These are phyloP conservation scores for Solanum etuberosum DNA, from an alignment of 257 asterid genomes.

Conservation along the genomic window DNA sequence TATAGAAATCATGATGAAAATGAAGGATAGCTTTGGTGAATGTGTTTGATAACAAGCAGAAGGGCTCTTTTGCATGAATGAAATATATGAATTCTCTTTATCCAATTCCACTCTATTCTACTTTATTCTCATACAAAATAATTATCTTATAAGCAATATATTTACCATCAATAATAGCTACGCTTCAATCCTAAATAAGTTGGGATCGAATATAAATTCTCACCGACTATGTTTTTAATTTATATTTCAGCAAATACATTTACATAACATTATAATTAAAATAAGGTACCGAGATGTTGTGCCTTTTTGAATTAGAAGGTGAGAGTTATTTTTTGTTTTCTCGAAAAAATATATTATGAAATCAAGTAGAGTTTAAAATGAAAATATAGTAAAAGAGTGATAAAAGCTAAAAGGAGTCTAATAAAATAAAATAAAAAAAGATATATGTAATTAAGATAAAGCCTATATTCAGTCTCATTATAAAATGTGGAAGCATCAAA, in stretches of 20 bases:
- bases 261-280: background rate
- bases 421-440: too few species aligned
- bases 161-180: background rate
- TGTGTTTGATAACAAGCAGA: background rate
- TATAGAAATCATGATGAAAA: background rate
- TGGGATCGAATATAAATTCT: too few species aligned
- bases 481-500: background rate
- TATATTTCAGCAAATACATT: background rate
- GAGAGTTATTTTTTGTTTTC: background rate
- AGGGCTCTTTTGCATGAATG: background rate
- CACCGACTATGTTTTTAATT: background rate
- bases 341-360: background rate
- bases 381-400: background rate
- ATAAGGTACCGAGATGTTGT: background rate
- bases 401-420: background rate
- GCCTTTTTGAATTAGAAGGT: background rate
- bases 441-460: background rate
- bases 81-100: background rate
- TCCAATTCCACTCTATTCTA: background rate
- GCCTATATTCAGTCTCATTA: background rate
- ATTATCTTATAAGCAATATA: background rate
- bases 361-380: background rate
- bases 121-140: background rate
- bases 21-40: background rate
- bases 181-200: too few species aligned